A percentile compares a stretch with the other conserved stretches of the same genome.
Evolutionary conservation across 495 filamentous ascomycete genomes (phyloP).

Genomic region (Daldinia bambusicola): DNA sequence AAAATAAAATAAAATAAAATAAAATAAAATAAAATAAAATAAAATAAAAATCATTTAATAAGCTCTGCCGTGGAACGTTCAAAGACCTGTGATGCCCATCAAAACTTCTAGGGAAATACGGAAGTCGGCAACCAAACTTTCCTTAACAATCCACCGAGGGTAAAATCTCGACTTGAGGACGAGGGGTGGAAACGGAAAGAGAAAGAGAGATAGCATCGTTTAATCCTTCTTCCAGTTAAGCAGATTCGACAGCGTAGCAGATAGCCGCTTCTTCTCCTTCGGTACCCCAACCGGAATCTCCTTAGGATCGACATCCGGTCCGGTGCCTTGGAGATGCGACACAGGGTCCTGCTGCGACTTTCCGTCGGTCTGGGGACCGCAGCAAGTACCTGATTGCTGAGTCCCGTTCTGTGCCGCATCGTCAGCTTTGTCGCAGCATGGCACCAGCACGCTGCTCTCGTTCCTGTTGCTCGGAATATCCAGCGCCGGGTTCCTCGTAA

Average conservation of each 20-base stretch:
- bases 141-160: background rate
- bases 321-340: slow-evolving; percentile 50
- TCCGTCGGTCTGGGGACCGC: slow-evolving; percentile 50
- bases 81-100: background rate
- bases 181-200: too few species aligned
- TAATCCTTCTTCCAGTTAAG: slow-evolving; percentile 46
- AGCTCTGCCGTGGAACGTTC: slow-evolving; percentile 1
- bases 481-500: slow-evolving; percentile 63
- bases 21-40: too few species aligned
- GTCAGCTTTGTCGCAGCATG: slow-evolving; percentile 36
- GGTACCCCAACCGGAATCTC: slow-evolving; percentile 23
- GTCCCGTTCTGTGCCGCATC: slow-evolving; percentile 10
- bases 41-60: background rate
- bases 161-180: too few species aligned
- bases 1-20: too few species aligned
- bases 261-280: slow-evolving; percentile 40
- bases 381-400: slow-evolving; percentile 29
- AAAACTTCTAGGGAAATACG: too few species aligned
- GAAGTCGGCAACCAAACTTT: background rate
- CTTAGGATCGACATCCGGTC: slow-evolving; percentile 47
- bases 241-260: slow-evolving; percentile 41
- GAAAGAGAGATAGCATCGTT: background rate
- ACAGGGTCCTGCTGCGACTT: slow-evolving; percentile 42
- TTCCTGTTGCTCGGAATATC: slow-evolving; percentile 66
- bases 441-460: slow-evolving; percentile 60